Evolutionary conservation across 192 early-diverging fungal genomes (phyloP).

Genomic region (Coemansia interrupta): DNA sequence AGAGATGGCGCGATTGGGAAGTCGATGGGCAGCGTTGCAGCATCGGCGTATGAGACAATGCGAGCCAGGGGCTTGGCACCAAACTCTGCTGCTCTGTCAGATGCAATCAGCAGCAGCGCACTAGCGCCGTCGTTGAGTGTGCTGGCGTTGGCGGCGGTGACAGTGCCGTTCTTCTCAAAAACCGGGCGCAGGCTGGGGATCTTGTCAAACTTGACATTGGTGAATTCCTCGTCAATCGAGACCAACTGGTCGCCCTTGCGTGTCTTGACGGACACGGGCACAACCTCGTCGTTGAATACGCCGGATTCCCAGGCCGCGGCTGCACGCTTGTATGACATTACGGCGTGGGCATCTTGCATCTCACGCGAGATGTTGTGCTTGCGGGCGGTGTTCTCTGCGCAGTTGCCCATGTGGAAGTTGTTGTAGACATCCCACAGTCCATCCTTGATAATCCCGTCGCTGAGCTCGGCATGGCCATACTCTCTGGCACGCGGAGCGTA

Average conservation of each 20-base stretch:
- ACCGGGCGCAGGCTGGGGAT: conserved; percentile 68
- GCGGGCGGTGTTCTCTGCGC: conserved; percentile 83
- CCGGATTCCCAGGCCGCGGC: conserved; percentile 84
- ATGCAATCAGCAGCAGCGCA: conserved; percentile 81
- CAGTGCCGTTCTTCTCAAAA: conserved; percentile 88
- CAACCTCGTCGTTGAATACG: conserved; percentile 77
- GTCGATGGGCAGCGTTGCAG: conserved; percentile 82
- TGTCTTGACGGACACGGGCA: conserved; percentile 77
- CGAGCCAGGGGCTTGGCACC: conserved; percentile 84
- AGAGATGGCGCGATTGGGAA: conserved; percentile 94
- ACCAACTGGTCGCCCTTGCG: conserved; percentile 79
- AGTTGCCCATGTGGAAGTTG: conserved; percentile 73
- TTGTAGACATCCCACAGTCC: conserved; percentile 97
- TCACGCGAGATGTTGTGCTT: conserved; percentile 85
- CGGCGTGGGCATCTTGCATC: conserved; percentile 85
- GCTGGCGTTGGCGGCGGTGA: conserved; percentile 94
- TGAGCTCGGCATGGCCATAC: conserved; percentile 78
- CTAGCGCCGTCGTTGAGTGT: conserved; percentile 96
- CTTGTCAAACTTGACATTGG: conserved; percentile 90
- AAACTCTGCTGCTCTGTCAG: conserved; percentile 66
- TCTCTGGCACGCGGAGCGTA: conserved; percentile 61
- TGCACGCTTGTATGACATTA: conserved; percentile 82
- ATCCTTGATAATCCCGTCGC: conserved; percentile 91
- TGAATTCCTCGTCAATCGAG: conserved; percentile 89
- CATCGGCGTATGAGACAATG: conserved; percentile 87